Evolutionary conservation across 2,329 filamentous ascomycete species (phyloP), one percentile per base, ranked within the genome.

Genomic region (Thelonectria blattea): DNA sequence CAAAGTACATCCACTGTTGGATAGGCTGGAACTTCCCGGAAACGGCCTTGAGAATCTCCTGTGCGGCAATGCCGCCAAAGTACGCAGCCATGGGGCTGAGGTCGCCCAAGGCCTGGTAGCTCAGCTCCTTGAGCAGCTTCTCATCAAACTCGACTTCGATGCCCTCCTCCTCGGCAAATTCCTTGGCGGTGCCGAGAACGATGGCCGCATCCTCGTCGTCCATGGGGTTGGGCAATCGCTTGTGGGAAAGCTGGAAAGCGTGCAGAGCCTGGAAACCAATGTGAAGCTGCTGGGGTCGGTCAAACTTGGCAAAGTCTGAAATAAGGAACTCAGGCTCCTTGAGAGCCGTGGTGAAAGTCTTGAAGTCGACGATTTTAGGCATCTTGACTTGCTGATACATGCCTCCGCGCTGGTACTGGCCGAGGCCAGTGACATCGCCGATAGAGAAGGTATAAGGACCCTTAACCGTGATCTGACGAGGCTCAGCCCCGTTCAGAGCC

Each of bases 11-110:
- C 88, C 91, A 98, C 76, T 99, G 95, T 68, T 91, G 85, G 66
- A 98, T 89, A n/a, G 95, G 95, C 71, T 92, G 88, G 80, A 99
- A 99, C 78, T 99, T 99, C 68, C 95, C 95, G 53, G 95, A 99
- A 7, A 99, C 92, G 17, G 94, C 92, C 79, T 99, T 99, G 62
- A 99, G 85, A 20, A 97, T 90, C 77, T 99, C 95, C 75, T 99
- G 95, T 1, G 95, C 95, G 24, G 92, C 86, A 68, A 97, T 86
- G 69, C 95, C 95, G 75, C 95, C 95, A 72, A 97, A 98, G 79
- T 97, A 91, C 17, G 95, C 94, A 22, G 93, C 92, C 85, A 99
- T 92, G 3, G 95, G 91, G 73, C 87, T 93, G 47, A 99, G 80
- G 71, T 99, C 94, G 73, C 95, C 95, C 32, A 85, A 88, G 20